These are phyloP conservation scores for Herpomyces periplanetae DNA, from an alignment of 2,329 filamentous ascomycete genomes.

Conservation along the genomic window DNA sequence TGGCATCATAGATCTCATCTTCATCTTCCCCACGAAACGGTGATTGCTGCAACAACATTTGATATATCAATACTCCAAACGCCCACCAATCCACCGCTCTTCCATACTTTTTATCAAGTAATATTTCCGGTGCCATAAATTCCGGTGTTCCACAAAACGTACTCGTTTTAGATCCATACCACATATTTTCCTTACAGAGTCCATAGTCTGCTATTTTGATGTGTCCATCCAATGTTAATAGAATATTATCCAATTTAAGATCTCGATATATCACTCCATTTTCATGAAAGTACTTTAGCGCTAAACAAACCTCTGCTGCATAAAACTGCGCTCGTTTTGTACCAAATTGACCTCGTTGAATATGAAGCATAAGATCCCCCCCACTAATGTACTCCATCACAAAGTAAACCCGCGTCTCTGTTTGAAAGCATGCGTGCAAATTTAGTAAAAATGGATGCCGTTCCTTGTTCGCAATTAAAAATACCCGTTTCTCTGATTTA, in stretches of 20 bases:
- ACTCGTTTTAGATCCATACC: conserved; percentile 81
- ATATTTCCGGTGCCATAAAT: conserved; percentile 91
- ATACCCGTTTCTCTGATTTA: conserved; percentile 83
- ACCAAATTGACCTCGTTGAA: conserved; percentile 80
- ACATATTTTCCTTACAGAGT: conserved; percentile 98
- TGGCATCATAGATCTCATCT: conserved; percentile 95
- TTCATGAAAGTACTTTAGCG: conserved; percentile 95
- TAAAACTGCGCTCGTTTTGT: conserved; percentile 95
- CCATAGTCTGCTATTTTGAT: conserved; percentile 97
- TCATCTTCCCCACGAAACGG: conserved; percentile 96
- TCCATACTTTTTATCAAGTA: conserved; percentile 91
- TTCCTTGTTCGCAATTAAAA: conserved; percentile 84
- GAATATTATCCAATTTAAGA: conserved; percentile 49
- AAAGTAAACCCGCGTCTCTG: conserved; percentile 88
- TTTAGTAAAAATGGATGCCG: conserved; percentile 80
- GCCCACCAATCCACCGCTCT: conserved; percentile 98
- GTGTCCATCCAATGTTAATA: conserved; percentile 71
- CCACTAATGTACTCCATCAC: conserved; percentile 98
- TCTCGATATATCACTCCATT: conserved; percentile 89
- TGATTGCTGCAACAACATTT: conserved; percentile 95
- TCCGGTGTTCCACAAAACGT: conserved; percentile 98
- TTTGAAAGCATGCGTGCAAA: conserved; percentile 92
- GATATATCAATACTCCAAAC: conserved; percentile 91
- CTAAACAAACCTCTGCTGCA: conserved; percentile 78
- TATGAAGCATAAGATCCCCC: conserved; percentile 94